Conservation (phyloP, 495 filamentous ascomycete species). For the Bryoglossum gracile region DNA sequence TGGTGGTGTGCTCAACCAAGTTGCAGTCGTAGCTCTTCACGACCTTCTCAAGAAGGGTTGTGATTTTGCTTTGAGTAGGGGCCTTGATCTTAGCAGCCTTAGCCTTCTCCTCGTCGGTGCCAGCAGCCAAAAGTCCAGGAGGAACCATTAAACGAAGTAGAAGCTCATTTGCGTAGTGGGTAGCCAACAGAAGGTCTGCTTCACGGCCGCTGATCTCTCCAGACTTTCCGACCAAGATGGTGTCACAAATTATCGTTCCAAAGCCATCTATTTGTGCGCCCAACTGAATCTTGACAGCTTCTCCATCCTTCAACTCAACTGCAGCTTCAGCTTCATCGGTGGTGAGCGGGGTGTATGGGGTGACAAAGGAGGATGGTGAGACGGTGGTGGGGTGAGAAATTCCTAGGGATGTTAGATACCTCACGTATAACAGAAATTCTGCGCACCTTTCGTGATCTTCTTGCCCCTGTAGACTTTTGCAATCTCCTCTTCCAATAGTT, state of each 20-base stretch:
- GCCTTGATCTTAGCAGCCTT: constrained; percentile 79
- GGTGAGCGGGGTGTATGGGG: constrained; percentile 87
- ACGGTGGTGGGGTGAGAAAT: constrained; percentile 80
- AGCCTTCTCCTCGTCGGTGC: constrained; percentile 88
- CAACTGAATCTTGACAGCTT: constrained; percentile 91
- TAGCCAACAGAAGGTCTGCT: constrained; percentile 84
- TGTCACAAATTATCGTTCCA: constrained; percentile 93
- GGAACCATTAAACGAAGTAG: constrained; percentile 86
- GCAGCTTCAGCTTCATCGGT: constrained; percentile 80
- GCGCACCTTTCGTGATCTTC: constrained; percentile 76
- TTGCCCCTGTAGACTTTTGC: constrained; percentile 97
- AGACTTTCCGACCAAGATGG: constrained; percentile 58
- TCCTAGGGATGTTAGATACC: too few species aligned
- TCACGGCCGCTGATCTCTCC: constrained; percentile 60
- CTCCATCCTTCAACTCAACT: constrained; percentile 68
- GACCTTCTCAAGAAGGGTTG: constrained; percentile 80
- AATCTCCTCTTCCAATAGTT: constrained; percentile 87
- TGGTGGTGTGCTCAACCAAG: constrained; percentile 93
- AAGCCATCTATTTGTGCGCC: constrained; percentile 98
- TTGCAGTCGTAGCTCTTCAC: constrained; percentile 86
- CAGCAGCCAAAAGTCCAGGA: constrained; percentile 71
- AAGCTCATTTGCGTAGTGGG: constrained; percentile 92
- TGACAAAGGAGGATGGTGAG: constrained; percentile 89
- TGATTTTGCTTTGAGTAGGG: constrained; percentile 76
- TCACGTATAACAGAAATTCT: too few species aligned